A percentile compares a stretch with the other conserved stretches of the same genome.
Evolutionary conservation across 2,329 filamentous ascomycete genomes (phyloP).

Genomic region (Beauveria sp.): DNA sequence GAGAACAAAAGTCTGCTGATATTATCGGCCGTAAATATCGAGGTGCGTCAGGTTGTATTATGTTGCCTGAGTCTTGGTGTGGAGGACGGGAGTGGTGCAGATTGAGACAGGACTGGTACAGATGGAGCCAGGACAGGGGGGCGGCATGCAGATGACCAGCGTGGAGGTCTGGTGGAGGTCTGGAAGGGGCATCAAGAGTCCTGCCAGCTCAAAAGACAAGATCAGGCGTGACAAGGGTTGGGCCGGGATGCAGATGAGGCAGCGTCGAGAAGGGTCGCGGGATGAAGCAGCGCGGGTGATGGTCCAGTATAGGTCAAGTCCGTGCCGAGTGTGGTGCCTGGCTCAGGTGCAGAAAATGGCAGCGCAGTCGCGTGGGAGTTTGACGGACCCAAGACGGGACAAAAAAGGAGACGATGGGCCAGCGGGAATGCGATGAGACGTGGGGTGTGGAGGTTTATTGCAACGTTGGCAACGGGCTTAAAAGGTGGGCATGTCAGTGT

Average conservation of each 20-base stretch:
- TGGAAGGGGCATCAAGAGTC: background rate
- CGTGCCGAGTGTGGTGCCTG: background rate
- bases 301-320: background rate
- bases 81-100: background rate
- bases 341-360: background rate
- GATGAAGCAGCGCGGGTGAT: background rate
- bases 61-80: background rate
- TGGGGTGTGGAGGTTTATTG: conserved; percentile 4
- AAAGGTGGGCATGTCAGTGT: conserved; percentile 53
- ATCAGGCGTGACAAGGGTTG: background rate
- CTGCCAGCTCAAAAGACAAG: background rate
- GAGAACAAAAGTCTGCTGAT: background rate
- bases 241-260: background rate
- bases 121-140: conserved; percentile 1
- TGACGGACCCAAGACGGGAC: background rate
- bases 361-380: background rate
- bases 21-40: background rate
- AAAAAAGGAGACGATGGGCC: background rate
- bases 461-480: conserved; percentile 5
- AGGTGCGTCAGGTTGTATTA: background rate
- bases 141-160: conserved; percentile 5
- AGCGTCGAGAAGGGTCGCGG: background rate
- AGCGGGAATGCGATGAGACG: conserved; percentile 3
- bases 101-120: background rate
- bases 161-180: too few relatives aligned